Evolutionary conservation across 352 stramenopile genomes (phyloP).

Genomic region (Phytophthora ohioensis): DNA sequence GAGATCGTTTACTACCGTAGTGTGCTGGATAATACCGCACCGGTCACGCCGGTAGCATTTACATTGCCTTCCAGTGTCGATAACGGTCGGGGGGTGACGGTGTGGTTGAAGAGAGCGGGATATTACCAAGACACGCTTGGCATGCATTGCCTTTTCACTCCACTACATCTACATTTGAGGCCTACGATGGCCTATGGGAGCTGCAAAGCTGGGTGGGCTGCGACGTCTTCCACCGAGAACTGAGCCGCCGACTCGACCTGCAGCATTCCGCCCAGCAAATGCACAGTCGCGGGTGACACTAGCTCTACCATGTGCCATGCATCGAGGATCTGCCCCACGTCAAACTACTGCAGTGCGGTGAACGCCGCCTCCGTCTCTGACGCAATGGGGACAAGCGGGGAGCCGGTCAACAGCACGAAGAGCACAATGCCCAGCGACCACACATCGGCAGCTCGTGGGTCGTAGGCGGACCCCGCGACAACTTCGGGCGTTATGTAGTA

Average conservation of each 20-base stretch:
- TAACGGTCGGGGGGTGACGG: too few species aligned
- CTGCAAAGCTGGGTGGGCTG: neutral
- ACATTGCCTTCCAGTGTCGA: too few species aligned
- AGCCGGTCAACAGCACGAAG: constrained; percentile 69
- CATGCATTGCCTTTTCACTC: too few species aligned
- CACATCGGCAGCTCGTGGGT: constrained; percentile 50
- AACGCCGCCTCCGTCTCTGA: constrained; percentile 44
- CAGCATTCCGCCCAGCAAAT: neutral
- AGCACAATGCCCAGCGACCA: constrained; percentile 69
- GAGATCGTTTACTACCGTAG: too few species aligned
- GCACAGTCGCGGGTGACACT: neutral
- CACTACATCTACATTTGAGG: too few species aligned
- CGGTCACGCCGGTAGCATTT: too few species aligned
- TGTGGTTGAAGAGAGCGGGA: too few species aligned
- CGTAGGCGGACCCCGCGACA: constrained; percentile 44
- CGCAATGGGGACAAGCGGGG: constrained; percentile 46
- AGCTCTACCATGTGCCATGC: neutral
- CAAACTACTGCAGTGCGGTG: constrained; percentile 39
- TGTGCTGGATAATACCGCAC: too few species aligned
- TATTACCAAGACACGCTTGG: too few species aligned
- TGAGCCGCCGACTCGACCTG: neutral
- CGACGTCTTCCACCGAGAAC: neutral
- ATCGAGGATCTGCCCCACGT: constrained; percentile 22
- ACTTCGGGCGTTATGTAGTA: constrained; percentile 70
- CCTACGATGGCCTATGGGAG: too few species aligned